A percentile compares a stretch with the other conserved stretches of the same genome.
Conservation (phyloP, 2,329 filamentous ascomycete genomes). For the Sclerotinia subarctica region DNA sequence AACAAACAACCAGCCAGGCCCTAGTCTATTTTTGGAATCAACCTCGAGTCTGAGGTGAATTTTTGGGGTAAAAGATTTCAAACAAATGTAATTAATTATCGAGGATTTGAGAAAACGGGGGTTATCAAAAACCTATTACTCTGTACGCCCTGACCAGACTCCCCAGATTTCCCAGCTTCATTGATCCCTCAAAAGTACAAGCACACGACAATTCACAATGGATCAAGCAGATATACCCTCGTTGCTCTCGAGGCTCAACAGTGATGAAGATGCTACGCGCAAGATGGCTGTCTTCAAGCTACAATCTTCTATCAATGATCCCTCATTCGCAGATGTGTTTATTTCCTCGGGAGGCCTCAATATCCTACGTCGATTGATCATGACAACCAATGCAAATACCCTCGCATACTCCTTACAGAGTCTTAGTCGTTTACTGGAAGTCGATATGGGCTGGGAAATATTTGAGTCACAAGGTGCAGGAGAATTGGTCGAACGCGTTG, state of each 20-base stretch:
- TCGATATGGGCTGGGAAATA: constrained; percentile 97
- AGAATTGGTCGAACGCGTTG: constrained; percentile 71
- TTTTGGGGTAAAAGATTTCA: background rate
- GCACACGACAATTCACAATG: constrained; percentile 40
- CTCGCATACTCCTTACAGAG: constrained; percentile 92
- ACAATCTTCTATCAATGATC: constrained; percentile 91
- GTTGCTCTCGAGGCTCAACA: constrained; percentile 60
- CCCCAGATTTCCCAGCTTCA: constrained; percentile 5
- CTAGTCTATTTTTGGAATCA: background rate
- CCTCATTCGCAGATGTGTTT: constrained; percentile 94
- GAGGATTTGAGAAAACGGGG: background rate
- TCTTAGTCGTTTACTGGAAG: constrained; percentile 80
- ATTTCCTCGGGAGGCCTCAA: constrained; percentile 83
- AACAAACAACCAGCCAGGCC: background rate
- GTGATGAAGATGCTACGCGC: constrained; percentile 81
- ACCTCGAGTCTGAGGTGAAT: background rate
- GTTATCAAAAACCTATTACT: constrained; percentile 5
- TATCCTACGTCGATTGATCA: constrained; percentile 76
- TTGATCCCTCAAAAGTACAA: background rate
- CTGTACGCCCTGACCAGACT: constrained; percentile 7
- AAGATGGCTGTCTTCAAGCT: constrained; percentile 99
- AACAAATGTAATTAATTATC: constrained; percentile 19
- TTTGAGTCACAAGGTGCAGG: constrained; percentile 62
- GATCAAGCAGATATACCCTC: constrained; percentile 66
- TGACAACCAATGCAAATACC: constrained; percentile 86